These are phyloP conservation scores for Citrus trifoliata DNA, from an alignment of 345 rosid species.

Conservation along the genomic window DNA sequence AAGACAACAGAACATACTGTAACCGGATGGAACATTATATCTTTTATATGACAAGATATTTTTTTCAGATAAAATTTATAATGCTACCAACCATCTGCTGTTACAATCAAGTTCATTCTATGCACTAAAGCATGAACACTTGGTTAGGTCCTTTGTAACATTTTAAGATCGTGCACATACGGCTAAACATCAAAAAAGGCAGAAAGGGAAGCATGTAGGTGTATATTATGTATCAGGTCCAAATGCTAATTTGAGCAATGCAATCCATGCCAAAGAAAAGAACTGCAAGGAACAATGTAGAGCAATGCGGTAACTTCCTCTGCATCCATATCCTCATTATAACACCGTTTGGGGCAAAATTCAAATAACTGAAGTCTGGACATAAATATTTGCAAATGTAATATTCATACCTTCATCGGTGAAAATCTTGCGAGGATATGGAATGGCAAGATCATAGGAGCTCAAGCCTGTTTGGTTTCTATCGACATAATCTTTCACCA, in stretches of 20 bases:
- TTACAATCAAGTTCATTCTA: neutral
- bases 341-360: neutral
- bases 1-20: neutral
- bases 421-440: conserved; percentile 85
- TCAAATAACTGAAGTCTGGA: neutral
- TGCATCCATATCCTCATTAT: neutral
- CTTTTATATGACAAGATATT: neutral
- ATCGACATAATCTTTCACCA: conserved; percentile 72
- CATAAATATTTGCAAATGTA: neutral
- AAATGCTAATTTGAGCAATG: neutral
- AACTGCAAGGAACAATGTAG: neutral
- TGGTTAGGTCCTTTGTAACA: neutral
- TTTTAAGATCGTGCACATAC: neutral
- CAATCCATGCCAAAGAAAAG: neutral
- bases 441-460: conserved; percentile 76
- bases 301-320: neutral
- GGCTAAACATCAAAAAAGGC: neutral
- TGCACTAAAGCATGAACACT: neutral
- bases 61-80: neutral
- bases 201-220: neutral
- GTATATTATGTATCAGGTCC: neutral
- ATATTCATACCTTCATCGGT: conserved; percentile 64
- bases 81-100: neutral
- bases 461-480: conserved; percentile 45
- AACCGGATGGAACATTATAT: neutral